phyloP scores from a whole-genome alignment of 2,329 filamentous ascomycete genomes.

The Ilyonectria destructans region DNA sequence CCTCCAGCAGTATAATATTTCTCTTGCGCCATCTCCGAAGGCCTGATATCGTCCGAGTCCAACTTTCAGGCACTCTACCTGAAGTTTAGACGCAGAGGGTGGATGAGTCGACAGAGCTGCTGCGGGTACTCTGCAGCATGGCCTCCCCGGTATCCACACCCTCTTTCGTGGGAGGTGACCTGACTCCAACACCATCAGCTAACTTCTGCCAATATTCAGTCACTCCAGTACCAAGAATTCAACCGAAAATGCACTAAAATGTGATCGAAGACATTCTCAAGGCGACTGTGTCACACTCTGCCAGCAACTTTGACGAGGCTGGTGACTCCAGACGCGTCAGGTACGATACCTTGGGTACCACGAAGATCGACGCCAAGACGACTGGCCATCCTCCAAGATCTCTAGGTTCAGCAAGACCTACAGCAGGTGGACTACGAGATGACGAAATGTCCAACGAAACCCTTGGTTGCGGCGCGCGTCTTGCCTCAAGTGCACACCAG shows the following conservation, averaged over 20 bases:
- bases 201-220: neutral
- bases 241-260: neutral
- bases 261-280: neutral
- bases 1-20: too few relatives aligned
- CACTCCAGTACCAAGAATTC: neutral
- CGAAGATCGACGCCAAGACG: neutral
- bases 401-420: neutral
- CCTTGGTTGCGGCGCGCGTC: too few relatives aligned
- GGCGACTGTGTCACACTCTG: neutral
- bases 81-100: too few relatives aligned
- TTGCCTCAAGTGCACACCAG: too few relatives aligned
- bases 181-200: neutral
- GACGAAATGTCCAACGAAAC: too few relatives aligned
- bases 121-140: neutral
- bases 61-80: too few relatives aligned
- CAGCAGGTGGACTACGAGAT: neutral
- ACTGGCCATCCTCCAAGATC: neutral
- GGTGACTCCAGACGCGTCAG: neutral
- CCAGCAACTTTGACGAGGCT: neutral
- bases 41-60: neutral
- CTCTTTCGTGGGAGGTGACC: neutral
- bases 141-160: neutral
- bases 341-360: neutral
- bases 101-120: neutral
- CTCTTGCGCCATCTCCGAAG: neutral